phyloP scores from a whole-genome alignment of 768 basidiomycete species.

The Suillus spraguei region DNA sequence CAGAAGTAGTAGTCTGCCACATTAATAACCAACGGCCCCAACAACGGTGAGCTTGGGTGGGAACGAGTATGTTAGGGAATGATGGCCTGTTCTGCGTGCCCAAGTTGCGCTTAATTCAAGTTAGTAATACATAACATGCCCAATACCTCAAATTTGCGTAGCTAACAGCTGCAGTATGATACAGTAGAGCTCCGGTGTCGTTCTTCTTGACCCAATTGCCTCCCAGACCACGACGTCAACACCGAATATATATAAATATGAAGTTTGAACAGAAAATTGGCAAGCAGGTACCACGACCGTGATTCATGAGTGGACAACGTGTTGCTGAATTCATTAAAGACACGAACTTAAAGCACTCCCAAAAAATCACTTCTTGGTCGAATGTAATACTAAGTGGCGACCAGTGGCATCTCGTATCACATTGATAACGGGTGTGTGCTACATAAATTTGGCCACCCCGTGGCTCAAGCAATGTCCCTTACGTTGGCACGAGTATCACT shows the following conservation, averaged over 20 bases:
- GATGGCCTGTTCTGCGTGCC: neutral
- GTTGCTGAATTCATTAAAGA: neutral
- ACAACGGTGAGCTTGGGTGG: neutral
- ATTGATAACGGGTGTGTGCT: no score
- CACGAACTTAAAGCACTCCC: neutral
- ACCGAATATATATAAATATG: no score
- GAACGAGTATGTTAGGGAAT: neutral
- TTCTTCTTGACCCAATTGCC: no score
- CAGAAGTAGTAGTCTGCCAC: neutral
- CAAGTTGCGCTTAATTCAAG: no score
- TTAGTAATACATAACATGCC: no score
- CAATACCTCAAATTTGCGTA: no score
- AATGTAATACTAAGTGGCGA: no score
- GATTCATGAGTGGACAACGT: neutral
- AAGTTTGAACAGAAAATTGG: neutral
- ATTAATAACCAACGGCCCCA: neutral
- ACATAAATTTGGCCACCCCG: no score
- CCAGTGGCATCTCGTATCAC: no score
- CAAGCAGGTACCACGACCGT: neutral
- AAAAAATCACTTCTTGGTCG: no score
- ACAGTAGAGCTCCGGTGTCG: neutral
- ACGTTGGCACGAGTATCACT: neutral
- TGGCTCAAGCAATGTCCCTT: neutral
- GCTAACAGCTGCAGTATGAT: no score
- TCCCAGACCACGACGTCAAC: neutral